Conservation (phyloP, 2,329 filamentous ascomycete genomes). For the Dothideomycetidae sp. region DNA sequence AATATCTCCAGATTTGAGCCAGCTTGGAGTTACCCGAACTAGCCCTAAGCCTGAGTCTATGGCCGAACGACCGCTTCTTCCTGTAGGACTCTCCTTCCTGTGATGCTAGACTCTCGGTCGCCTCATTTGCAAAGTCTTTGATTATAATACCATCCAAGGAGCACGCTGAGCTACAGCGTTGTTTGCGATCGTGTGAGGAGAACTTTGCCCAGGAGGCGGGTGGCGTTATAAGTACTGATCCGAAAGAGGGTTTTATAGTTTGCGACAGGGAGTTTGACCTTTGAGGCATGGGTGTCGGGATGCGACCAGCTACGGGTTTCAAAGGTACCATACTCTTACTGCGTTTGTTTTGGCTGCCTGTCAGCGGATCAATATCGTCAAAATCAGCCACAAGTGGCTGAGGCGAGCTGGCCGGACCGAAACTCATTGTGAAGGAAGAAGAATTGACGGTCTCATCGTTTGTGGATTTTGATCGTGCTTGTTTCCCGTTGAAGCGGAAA, state of each 20-base stretch:
- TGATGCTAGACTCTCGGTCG: too few species aligned
- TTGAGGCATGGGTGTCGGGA: background rate
- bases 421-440: conserved; percentile 14
- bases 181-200: conserved; percentile 31
- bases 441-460: background rate
- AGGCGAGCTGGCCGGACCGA: conserved; percentile 6
- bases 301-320: background rate
- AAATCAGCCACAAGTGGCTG: conserved; percentile 1
- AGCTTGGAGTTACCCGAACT: conserved; percentile 4
- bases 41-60: background rate
- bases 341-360: background rate
- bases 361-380: conserved; percentile 12
- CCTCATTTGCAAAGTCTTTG: conserved; percentile 28
- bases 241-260: background rate
- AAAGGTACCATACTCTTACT: conserved; percentile 4
- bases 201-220: conserved; percentile 31
- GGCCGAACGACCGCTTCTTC: background rate
- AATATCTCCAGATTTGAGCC: conserved; percentile 21
- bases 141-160: conserved; percentile 25
- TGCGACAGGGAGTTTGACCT: background rate
- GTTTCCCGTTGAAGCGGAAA: conserved; percentile 20
- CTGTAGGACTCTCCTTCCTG: too few species aligned
- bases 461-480: conserved; percentile 11
- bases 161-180: conserved; percentile 28
- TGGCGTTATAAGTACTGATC: conserved; percentile 14